Evolutionary conservation across 2,329 filamentous ascomycete genomes (phyloP), one percentile per base, ranked within the genome.

Genomic region (Ceratocystis lukuohia): DNA sequence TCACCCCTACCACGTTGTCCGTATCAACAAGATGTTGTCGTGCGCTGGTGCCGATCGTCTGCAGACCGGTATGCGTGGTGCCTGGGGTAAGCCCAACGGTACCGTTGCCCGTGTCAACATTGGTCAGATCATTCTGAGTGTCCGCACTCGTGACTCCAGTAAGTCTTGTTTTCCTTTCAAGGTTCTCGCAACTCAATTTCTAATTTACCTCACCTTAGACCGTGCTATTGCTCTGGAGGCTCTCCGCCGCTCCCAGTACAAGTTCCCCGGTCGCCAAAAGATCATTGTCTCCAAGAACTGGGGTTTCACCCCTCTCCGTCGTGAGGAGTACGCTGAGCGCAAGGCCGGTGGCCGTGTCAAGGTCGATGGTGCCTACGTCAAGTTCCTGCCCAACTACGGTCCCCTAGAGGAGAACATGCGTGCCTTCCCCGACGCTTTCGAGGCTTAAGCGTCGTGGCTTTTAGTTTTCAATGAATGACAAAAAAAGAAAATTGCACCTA

Each of bases 1-100:
- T 77, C 94, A 99, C 86, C 94, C 94, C 73, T 99, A 90, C 91
- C 94, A 99, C 86, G 94, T 99, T 82, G 89, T 99, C 85, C 94
- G 94, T 82, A 99, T 99, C 92, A 99, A 99, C 91, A 99, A 99
- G 89, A 99, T 99, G 94, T 93, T 99, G 91, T 97, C 94, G 78
- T 99, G 94, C 81, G 94, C 94, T 77, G 94, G 94, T 86, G 94
- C 94, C 88, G 94, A 99, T 97, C 91, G 94, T 88, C 85, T 99
- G 81, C 94, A 99, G 83, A 99, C 94, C 74, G 94, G 94, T 85
- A 99, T 99, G 94, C 93, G 94, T 88, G 94, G 94, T 88, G 94
- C 94, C 75, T 99, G 91, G 88, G 94, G 94, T 78, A 99, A 99
- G 88, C 94, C 94, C 80, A 96, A 97, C 86, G 94, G 94, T 78